Percentiles rank a stretch among this genome's conserved stretches.
phyloP scores from a whole-genome alignment of 495 filamentous ascomycete species.

The Achaetomiella virescens region DNA sequence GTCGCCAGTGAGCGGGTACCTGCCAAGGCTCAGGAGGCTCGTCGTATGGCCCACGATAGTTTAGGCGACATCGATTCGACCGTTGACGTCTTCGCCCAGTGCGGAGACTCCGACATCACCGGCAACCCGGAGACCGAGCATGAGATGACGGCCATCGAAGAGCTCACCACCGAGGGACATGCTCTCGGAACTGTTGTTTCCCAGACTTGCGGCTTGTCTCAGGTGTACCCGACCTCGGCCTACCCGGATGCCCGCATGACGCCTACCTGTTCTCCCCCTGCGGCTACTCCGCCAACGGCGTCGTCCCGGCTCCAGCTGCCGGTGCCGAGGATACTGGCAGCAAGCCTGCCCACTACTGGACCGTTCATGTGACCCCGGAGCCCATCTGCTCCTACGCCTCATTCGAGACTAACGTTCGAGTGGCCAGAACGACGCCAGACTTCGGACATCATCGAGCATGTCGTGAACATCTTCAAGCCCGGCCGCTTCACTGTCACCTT shows the following conservation, averaged over 20 bases:
- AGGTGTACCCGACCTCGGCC: constrained; percentile 76
- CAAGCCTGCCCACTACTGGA: constrained; percentile 84
- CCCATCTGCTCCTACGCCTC: constrained; percentile 97
- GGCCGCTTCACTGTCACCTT: constrained; percentile 95
- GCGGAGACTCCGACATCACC: constrained; percentile 51
- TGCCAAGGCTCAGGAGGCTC: constrained; percentile 53
- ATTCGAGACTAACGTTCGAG: constrained; percentile 98
- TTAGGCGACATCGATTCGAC: constrained; percentile 46
- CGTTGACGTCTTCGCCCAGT: constrained; percentile 76
- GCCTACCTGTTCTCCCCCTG: constrained; percentile 96
- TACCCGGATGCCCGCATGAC: constrained; percentile 95
- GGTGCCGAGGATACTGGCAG: constrained; percentile 46
- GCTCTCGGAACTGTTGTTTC: constrained; percentile 90
- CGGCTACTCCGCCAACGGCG: constrained; percentile 96
- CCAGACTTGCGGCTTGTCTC: constrained; percentile 80
- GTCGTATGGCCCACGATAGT: constrained; percentile 45
- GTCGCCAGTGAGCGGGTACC: constrained; percentile 75
- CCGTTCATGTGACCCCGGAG: constrained; percentile 97
- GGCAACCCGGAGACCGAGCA: background rate
- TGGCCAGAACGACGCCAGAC: constrained; percentile 78
- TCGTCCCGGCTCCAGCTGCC: constrained; percentile 67
- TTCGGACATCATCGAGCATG: constrained; percentile 83
- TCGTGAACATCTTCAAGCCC: constrained; percentile 91
- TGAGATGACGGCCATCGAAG: constrained; percentile 50
- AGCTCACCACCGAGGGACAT: constrained; percentile 87